These are phyloP conservation scores for Candida maesae DNA, from an alignment of 805 yeast species.

Conservation along the genomic window DNA sequence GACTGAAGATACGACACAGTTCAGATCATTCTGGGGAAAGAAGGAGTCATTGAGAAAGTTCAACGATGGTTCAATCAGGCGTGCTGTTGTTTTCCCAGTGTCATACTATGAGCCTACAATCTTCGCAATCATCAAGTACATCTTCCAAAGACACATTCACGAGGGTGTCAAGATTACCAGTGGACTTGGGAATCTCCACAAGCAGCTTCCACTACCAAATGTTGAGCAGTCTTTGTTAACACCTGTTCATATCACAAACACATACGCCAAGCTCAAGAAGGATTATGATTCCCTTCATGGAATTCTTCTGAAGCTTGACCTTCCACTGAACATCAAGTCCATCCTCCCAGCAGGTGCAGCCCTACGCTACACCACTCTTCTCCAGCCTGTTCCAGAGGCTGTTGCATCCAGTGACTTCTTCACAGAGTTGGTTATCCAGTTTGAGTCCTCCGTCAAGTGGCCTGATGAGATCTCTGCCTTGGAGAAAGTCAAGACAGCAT, in stretches of 20 bases:
- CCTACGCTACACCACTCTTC: conserved; percentile 69
- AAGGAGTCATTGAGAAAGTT: conserved; percentile 84
- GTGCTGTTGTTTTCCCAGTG: conserved; percentile 84
- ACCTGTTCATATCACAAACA: conserved; percentile 21
- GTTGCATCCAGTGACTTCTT: conserved; percentile 70
- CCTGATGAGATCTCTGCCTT: conserved; percentile 86
- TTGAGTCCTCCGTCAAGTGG: conserved; percentile 91
- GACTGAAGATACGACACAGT: conserved; percentile 51
- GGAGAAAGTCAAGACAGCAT: conserved; percentile 89
- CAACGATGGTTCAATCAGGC: conserved; percentile 86
- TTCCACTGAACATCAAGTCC: conserved; percentile 72
- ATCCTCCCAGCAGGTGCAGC: conserved; percentile 72
- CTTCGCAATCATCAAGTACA: conserved; percentile 58
- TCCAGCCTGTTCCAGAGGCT: conserved; percentile 82
- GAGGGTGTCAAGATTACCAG: conserved; percentile 31
- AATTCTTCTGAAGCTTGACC: conserved; percentile 40
- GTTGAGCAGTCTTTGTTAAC: conserved; percentile 48
- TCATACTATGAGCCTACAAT: conserved; percentile 58
- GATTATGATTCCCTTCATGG: conserved; percentile 61
- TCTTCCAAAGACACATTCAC: conserved; percentile 60
- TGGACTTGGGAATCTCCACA: conserved; percentile 43
- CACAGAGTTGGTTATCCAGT: conserved; percentile 77
- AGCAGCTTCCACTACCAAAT: conserved; percentile 55
- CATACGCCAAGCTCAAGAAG: conserved; percentile 40
- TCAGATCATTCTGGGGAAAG: conserved; percentile 86